Conservation (phyloP, 352 stramenopile genomes). For the Plasmopara viticola region DNA sequence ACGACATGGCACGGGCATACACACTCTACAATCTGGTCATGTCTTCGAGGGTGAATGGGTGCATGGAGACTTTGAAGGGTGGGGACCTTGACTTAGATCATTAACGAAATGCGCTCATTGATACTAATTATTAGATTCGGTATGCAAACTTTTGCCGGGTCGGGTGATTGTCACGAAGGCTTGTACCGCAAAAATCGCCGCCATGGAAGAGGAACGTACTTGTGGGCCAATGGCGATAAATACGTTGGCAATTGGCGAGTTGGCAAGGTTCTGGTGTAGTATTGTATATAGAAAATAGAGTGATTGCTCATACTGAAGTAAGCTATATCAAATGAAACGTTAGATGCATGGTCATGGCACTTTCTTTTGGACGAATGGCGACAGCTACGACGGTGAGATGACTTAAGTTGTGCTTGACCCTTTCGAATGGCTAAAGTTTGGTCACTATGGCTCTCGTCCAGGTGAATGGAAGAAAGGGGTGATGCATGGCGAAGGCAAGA, state of each 20-base stretch:
- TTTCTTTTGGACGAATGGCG: conserved; percentile 69
- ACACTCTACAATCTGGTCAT: conserved; percentile 48
- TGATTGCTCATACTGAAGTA: not conserved
- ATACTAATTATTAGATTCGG: conserved; percentile 46
- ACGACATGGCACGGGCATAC: conserved; percentile 57
- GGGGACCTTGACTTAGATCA: conserved; percentile 10
- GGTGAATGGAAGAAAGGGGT: conserved; percentile 71
- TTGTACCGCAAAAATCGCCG: conserved; percentile 84
- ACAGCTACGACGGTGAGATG: conserved; percentile 65
- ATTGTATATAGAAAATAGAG: not conserved
- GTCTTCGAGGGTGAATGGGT: conserved; percentile 80
- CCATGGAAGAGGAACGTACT: conserved; percentile 77
- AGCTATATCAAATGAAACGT: not conserved
- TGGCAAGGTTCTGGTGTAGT: conserved; percentile 43
- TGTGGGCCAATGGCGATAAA: conserved; percentile 87
- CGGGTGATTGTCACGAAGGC: conserved; percentile 79
- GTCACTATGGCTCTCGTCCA: conserved; percentile 18
- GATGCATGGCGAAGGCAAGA: conserved; percentile 74
- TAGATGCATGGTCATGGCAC: conserved; percentile 73
- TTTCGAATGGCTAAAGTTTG: conserved; percentile 10
- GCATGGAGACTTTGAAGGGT: conserved; percentile 80
- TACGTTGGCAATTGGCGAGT: conserved; percentile 82
- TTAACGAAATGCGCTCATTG: too few species aligned
- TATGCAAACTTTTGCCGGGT: conserved; percentile 74
- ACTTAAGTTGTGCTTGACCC: conserved; percentile 4